A percentile compares a stretch with the other conserved stretches of the same genome.
phyloP scores from a whole-genome alignment of 2,329 filamentous ascomycete genomes.

The Metarhizium humberi region DNA sequence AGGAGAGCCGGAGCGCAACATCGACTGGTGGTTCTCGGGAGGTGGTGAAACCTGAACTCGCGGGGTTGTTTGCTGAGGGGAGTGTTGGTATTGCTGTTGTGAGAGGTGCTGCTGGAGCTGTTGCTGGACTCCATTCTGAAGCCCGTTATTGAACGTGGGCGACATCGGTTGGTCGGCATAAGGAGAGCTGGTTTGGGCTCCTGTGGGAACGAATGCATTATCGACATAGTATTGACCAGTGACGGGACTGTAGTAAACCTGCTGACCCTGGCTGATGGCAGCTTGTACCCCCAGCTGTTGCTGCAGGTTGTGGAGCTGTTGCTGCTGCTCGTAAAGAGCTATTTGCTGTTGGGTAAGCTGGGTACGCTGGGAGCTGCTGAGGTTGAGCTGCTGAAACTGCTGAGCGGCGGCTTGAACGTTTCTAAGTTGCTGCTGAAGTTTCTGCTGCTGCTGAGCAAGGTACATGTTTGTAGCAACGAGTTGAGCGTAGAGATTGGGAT shows the following conservation, averaged over 20 bases:
- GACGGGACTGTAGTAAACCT: conserved; percentile 76
- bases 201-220: conserved; percentile 40
- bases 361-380: conserved; percentile 36
- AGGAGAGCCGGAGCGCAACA: conserved; percentile 54
- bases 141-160: conserved; percentile 16
- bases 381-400: conserved; percentile 68
- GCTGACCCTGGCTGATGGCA: conserved; percentile 51
- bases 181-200: conserved; percentile 28
- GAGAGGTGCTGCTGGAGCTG: conserved; percentile 31
- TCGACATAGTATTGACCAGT: conserved; percentile 82
- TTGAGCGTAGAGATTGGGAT: conserved; percentile 79
- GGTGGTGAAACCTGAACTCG: conserved; percentile 78
- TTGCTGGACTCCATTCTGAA: conserved; percentile 17
- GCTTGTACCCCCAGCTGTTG: conserved; percentile 29
- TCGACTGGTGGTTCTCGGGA: conserved; percentile 44
- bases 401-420: conserved; percentile 75
- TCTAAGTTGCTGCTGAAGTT: conserved; percentile 85
- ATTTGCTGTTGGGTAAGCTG: conserved; percentile 39
- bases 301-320: conserved; percentile 30
- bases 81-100: conserved; percentile 32
- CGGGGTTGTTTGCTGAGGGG: conserved; percentile 46
- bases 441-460: conserved; percentile 88
- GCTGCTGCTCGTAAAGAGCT: conserved; percentile 36
- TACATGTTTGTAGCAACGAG: conserved; percentile 87
- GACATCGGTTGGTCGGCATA: conserved; percentile 35